A percentile compares a stretch with the other conserved stretches of the same genome.
phyloP scores from a whole-genome alignment of 2,329 filamentous ascomycete genomes.

The Aspergillus neoniger region DNA sequence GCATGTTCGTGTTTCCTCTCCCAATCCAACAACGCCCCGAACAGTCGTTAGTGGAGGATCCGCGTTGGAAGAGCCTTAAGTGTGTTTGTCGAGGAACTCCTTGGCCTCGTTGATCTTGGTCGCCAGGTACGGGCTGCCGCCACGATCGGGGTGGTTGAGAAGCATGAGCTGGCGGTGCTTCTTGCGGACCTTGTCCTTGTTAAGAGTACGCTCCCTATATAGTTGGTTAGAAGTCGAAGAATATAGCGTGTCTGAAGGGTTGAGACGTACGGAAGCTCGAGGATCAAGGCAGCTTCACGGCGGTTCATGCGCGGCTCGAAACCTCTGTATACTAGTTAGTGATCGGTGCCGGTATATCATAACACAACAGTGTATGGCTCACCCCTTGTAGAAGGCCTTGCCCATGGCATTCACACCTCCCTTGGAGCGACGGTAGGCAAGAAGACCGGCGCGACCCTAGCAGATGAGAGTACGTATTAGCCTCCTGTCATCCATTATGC shows the following conservation, averaged over 20 bases:
- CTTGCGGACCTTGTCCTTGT: slow-evolving; percentile 92
- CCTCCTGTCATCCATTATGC: not conserved
- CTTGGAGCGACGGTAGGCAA: slow-evolving; percentile 81
- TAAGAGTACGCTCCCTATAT: slow-evolving; percentile 76
- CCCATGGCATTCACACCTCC: slow-evolving; percentile 71
- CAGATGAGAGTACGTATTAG: slow-evolving; percentile 8
- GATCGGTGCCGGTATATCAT: not conserved
- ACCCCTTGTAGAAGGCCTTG: slow-evolving; percentile 92
- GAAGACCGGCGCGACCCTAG: slow-evolving; percentile 87
- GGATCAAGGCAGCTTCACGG: slow-evolving; percentile 84
- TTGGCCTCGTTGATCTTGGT: slow-evolving; percentile 99
- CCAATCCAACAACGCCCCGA: slow-evolving; percentile 6
- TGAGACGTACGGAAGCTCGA: slow-evolving; percentile 76
- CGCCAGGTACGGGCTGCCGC: slow-evolving; percentile 91
- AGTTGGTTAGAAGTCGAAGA: slow-evolving; percentile 14
- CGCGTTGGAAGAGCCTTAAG: slow-evolving; percentile 21
- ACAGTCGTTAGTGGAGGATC: not conserved
- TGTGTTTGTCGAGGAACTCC: slow-evolving; percentile 83
- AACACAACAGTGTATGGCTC: slow-evolving; percentile 9
- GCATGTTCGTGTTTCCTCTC: slow-evolving; percentile 8
- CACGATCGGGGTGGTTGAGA: slow-evolving; percentile 95
- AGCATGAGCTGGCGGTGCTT: slow-evolving; percentile 95
- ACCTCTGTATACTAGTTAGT: slow-evolving; percentile 51
- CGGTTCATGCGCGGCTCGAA: slow-evolving; percentile 95
- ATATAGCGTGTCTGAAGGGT: not conserved